phyloP scores from a whole-genome alignment of 768 basidiomycete genomes.

The Tricholoma saponaceum region DNA sequence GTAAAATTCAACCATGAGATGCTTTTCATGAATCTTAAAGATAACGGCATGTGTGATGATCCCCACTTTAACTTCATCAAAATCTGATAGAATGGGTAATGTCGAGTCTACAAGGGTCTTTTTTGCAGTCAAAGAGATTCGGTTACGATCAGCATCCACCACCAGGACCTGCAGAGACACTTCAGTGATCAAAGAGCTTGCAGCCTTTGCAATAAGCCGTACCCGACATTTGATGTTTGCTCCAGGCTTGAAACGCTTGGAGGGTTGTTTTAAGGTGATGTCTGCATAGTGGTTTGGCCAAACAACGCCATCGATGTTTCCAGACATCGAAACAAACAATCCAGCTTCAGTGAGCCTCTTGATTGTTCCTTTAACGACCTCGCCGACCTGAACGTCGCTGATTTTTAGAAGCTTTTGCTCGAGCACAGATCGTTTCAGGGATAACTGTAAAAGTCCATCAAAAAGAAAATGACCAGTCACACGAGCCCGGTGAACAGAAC shows the following conservation, averaged over 20 bases:
- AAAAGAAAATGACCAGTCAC: conserved; percentile 82
- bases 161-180: conserved; percentile 62
- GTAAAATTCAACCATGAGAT: conserved; percentile 85
- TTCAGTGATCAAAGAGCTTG: neutral
- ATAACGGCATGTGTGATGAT: conserved; percentile 77
- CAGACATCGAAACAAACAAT: conserved; percentile 82
- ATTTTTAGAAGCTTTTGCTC: conserved; percentile 85
- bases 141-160: conserved; percentile 76
- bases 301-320: conserved; percentile 86
- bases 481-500: conserved; percentile 77
- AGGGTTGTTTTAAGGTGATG: conserved; percentile 89
- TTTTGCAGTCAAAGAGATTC: conserved; percentile 87
- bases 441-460: conserved; percentile 88
- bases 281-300: conserved; percentile 97
- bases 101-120: conserved; percentile 83
- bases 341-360: conserved; percentile 79
- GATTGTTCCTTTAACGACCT: conserved; percentile 82
- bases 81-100: conserved; percentile 59
- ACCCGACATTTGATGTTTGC: conserved; percentile 82
- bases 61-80: conserved; percentile 69
- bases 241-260: conserved; percentile 85
- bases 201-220: conserved; percentile 17
- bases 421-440: conserved; percentile 76
- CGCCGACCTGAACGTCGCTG: conserved; percentile 78
- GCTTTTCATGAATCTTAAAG: conserved; percentile 76